Evolutionary conservation across 352 stramenopile species (phyloP), one percentile per base, ranked within the genome.

Genomic region (Phytophthora hibernalis): DNA sequence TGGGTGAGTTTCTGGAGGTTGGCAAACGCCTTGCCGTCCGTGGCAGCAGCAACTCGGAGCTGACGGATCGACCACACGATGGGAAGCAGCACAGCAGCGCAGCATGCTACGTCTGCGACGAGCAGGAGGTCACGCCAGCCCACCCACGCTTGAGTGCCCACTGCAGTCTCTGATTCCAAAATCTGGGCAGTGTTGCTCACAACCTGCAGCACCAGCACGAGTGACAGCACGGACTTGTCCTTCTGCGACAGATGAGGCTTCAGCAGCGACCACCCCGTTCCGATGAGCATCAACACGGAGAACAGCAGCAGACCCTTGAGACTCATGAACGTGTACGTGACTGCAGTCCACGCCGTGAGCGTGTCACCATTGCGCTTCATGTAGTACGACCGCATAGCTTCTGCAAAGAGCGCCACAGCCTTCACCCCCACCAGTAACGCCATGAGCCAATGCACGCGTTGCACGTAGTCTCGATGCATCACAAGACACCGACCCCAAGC

Each of bases 241-340:
- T 82, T 74, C 54, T 84, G 72, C 47, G 87, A 96, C 20, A 99
- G 71, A 74, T 98, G 98, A 37, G 97, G 95, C 80, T 99, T 99
- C 50, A 99, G 77, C 44, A 99, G 85, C 49, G 89, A 98, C 96
- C 96, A 99, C 15, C 97, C 97, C 51, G 93, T 98, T 54, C 97
- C 97, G 68, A 99, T 98, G 30, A 99, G 86, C 22, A 99, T 73
- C 48, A 99, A 89, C n/a, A 99, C 96, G 7, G 96, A 91, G 68
- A 99, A 99, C n/a, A 99, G 83, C 63, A 98, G 94, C 42, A 98
- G 85, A 22, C 96, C 94, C 68, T 99, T 99, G 16, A 99, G 72
- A 58, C 97, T 98, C 48, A 91, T 80, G 70, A 99, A 97, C 6
- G 95, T 77, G 77, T 99, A 99, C 63, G 96, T 99, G 6, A 99